Evolutionary conservation across 2,329 filamentous ascomycete species (phyloP).

Genomic region (Bisporella sp.): DNA sequence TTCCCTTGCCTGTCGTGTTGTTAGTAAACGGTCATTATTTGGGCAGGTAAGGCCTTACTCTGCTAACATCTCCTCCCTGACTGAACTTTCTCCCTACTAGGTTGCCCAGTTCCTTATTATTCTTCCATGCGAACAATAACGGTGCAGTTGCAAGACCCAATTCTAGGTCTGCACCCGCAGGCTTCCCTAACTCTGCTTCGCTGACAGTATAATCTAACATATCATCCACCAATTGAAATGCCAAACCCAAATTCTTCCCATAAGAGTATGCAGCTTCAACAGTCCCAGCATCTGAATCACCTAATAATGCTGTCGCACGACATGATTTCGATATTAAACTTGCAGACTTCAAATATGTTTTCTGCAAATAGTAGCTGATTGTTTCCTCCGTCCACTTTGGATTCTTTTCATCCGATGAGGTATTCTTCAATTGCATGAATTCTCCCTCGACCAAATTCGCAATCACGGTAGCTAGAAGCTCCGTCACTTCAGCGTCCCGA

Average conservation of each 20-base stretch:
- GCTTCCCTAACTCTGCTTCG: conserved; percentile 83
- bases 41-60: conserved; percentile 48
- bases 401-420: conserved; percentile 75
- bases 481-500: conserved; percentile 87
- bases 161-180: conserved; percentile 88
- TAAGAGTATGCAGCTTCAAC: conserved; percentile 90
- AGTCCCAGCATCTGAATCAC: conserved; percentile 66
- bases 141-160: conserved; percentile 91
- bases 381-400: conserved; percentile 85
- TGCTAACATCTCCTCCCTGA: conserved; percentile 73
- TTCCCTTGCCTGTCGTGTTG: conserved; percentile 63
- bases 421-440: conserved; percentile 99
- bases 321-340: conserved; percentile 95
- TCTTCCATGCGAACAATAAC: conserved; percentile 91
- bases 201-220: conserved; percentile 94
- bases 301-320: conserved; percentile 79
- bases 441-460: conserved; percentile 97
- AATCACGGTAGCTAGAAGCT: conserved; percentile 91
- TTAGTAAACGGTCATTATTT: conserved; percentile 9
- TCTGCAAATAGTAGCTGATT: conserved; percentile 89
- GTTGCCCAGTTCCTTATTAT: conserved; percentile 73
- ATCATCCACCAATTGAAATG: conserved; percentile 96
- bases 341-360: conserved; percentile 96
- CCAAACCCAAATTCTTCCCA: conserved; percentile 86
- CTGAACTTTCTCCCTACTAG: conserved; percentile 90